Conservation (phyloP, 2,329 filamentous ascomycete genomes). For the Aspergillus versicolor region DNA sequence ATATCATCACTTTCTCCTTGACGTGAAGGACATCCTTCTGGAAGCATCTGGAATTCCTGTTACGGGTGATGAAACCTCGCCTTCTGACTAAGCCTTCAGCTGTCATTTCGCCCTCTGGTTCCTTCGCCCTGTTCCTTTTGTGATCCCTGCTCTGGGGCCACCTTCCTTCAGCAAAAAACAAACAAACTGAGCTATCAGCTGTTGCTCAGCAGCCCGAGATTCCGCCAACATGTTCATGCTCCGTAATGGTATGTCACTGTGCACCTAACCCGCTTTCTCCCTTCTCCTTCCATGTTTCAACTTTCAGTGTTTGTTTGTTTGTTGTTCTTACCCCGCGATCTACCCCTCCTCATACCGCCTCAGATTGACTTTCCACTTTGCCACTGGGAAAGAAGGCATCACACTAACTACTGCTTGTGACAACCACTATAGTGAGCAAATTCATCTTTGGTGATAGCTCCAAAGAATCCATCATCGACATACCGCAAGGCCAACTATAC, state of each 20-base stretch:
- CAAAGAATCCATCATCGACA: constrained; percentile 91
- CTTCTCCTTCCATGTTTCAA: neutral
- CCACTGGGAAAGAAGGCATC: neutral
- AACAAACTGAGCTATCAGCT: constrained; percentile 14
- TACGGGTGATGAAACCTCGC: neutral
- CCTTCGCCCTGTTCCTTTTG: neutral
- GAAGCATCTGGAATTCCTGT: neutral
- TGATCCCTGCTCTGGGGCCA: constrained; percentile 11
- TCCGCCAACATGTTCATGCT: constrained; percentile 56
- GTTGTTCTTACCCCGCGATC: constrained; percentile 19
- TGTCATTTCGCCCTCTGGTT: neutral
- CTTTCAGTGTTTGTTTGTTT: neutral
- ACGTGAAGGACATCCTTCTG: neutral
- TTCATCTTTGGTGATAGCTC: constrained; percentile 84
- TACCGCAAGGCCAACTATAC: constrained; percentile 94
- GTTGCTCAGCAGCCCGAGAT: constrained; percentile 24
- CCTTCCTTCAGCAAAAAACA: constrained; percentile 12
- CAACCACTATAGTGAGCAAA: constrained; percentile 69
- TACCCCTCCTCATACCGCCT: constrained; percentile 16
- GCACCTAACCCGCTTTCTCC: neutral
- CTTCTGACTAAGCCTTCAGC: neutral
- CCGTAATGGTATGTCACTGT: constrained; percentile 50
- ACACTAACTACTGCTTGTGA: neutral
- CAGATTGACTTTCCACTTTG: neutral
- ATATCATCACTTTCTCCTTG: constrained; percentile 3